Percentiles rank a stretch among this genome's conserved stretches.
These are phyloP conservation scores for Euphorbia schlechtendalii DNA, from an alignment of 441 rosid genomes.

Conservation along the genomic window DNA sequence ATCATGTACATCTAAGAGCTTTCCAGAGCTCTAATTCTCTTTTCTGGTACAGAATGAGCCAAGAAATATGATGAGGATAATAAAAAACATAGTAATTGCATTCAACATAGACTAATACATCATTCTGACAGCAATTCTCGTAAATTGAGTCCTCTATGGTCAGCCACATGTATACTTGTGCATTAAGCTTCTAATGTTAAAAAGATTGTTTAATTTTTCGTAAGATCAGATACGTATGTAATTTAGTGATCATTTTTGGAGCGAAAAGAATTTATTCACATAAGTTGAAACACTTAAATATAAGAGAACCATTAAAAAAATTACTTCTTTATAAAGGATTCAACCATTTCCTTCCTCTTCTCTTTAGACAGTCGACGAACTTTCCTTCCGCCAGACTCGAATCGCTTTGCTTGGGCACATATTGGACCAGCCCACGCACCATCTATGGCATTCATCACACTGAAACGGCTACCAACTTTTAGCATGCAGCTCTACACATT, in stretches of 20 bases:
- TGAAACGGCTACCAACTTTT: constrained; percentile 20
- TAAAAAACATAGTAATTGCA: neutral
- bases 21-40: neutral
- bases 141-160: neutral
- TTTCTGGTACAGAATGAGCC: neutral
- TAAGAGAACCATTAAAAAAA: constrained; percentile 11
- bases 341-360: constrained; percentile 79
- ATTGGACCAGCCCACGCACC: constrained; percentile 64
- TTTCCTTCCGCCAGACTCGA: constrained; percentile 68
- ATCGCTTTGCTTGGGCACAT: constrained; percentile 64
- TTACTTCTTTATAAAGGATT: constrained; percentile 80
- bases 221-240: neutral
- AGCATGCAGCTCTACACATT: constrained; percentile 23
- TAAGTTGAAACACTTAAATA: constrained; percentile 1
- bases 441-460: constrained; percentile 63
- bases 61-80: neutral
- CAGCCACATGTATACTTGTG: neutral
- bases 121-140: neutral
- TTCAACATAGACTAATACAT: neutral
- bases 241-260: neutral
- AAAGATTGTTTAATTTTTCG: neutral
- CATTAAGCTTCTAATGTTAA: neutral
- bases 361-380: constrained; percentile 84
- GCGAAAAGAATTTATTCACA: constrained; percentile 7
- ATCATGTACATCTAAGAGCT: neutral